phyloP scores from a whole-genome alignment of 106 monocot genomes.

The Acorus gramineus region DNA sequence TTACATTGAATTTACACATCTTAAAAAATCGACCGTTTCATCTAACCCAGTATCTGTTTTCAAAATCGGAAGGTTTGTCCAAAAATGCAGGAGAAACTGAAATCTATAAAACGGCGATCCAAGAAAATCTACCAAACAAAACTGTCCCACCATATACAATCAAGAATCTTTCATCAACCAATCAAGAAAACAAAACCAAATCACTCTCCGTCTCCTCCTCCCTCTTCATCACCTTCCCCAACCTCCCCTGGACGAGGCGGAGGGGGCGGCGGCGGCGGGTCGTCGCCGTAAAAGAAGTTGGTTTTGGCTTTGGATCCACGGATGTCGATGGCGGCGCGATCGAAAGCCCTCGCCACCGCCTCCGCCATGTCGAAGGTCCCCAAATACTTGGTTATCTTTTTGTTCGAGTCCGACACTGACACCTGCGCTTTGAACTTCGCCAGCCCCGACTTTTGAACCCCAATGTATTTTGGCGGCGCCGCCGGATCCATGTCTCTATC shows the following conservation, averaged over 20 bases:
- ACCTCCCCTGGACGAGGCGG: conserved; percentile 3
- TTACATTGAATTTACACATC: too few species aligned
- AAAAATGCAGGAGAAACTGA: too few species aligned
- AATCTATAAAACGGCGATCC: too few species aligned
- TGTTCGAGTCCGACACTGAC: conserved; percentile 18
- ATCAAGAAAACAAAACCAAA: too few species aligned
- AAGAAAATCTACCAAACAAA: too few species aligned
- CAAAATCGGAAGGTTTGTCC: too few species aligned
- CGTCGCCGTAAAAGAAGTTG: conserved; percentile 17
- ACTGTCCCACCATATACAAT: neutral
- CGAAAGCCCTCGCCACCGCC: conserved; percentile 31
- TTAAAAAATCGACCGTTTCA: too few species aligned
- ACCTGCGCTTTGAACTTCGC: conserved; percentile 33
- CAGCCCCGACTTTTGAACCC: conserved; percentile 28
- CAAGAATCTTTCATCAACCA: too few species aligned
- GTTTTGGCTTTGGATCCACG: conserved; percentile 37
- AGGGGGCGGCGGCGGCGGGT: neutral
- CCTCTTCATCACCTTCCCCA: conserved; percentile 8
- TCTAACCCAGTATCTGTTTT: too few species aligned
- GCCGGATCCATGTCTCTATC: neutral
- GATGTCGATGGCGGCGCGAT: conserved; percentile 23
- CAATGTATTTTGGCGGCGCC: conserved; percentile 16
- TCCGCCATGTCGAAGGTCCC: conserved; percentile 37
- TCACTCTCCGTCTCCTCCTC: conserved; percentile 18
- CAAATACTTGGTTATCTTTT: conserved; percentile 35